A percentile compares a stretch with the other conserved stretches of the same genome.
Conservation (phyloP, 108 stramenopile species). For the Pseudonitzschia multiseries region DNA sequence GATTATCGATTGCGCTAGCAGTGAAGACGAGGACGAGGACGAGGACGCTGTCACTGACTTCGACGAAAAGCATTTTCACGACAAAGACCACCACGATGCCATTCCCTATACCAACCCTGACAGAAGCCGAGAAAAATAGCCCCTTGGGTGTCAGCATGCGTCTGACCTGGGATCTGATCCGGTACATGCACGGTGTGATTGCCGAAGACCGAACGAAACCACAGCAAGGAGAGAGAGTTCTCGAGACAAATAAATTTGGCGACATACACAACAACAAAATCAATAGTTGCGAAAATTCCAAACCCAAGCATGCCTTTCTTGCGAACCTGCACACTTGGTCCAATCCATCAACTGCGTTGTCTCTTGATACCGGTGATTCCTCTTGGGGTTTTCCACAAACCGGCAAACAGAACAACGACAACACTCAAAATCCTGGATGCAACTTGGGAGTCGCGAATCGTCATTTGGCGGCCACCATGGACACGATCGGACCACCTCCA, state of each 20-base stretch:
- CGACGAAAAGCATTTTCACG: not conserved
- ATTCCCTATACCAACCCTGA: not conserved
- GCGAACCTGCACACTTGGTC: not conserved
- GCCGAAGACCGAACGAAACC: not conserved
- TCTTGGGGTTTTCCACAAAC: not conserved
- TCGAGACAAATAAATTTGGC: too few relatives aligned
- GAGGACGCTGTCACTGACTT: not conserved
- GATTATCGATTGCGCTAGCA: not conserved
- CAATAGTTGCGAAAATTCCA: not conserved
- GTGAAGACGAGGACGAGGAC: not conserved
- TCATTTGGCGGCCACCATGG: not conserved
- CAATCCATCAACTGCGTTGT: not conserved
- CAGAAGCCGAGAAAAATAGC: slow-evolving; percentile 6
- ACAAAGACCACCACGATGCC: too few relatives aligned
- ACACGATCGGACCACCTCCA: not conserved
- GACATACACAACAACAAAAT: not conserved
- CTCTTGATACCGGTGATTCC: not conserved
- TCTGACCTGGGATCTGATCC: slow-evolving; percentile 5
- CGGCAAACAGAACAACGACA: not conserved
- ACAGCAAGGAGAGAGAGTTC: not conserved
- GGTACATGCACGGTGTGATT: slow-evolving; percentile 3
- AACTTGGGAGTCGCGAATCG: not conserved
- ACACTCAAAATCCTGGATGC: not conserved
- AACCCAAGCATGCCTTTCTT: not conserved
- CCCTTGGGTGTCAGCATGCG: slow-evolving; percentile 13